phyloP scores from a whole-genome alignment of 2,329 filamentous ascomycete species.

The Plectosphaerella sp. region DNA sequence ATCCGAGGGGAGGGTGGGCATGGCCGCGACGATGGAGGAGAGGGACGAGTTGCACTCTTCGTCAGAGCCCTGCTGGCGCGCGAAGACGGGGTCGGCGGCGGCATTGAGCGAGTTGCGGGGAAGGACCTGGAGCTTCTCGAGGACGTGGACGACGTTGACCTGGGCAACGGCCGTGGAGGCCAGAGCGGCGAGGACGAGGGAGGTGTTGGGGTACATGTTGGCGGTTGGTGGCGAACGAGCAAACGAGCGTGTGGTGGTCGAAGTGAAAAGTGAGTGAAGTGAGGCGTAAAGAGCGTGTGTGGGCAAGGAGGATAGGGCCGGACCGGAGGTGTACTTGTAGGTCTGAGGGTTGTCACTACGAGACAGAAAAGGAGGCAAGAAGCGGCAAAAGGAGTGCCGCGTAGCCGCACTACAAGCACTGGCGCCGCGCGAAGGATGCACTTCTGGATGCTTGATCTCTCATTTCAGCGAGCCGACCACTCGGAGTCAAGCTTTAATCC shows the following conservation, averaged over 20 bases:
- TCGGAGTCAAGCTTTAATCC: too few relatives aligned
- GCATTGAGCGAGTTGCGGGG: not conserved
- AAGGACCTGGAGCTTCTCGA: not conserved
- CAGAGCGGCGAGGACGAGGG: not conserved
- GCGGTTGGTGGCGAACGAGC: not conserved
- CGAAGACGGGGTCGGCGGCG: not conserved
- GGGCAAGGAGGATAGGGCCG: too few relatives aligned
- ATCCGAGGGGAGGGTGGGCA: not conserved
- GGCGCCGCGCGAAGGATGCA: too few relatives aligned
- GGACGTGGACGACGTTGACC: not conserved
- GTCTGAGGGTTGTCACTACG: too few relatives aligned
- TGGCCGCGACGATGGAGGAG: not conserved
- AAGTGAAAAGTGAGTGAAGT: not conserved
- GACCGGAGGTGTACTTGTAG: too few relatives aligned
- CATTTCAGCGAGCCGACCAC: too few relatives aligned
- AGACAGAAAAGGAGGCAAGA: too few relatives aligned
- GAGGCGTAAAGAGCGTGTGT: not conserved
- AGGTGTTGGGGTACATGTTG: not conserved
- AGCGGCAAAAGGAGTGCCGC: too few relatives aligned
- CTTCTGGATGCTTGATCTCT: too few relatives aligned
- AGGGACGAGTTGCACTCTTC: not conserved
- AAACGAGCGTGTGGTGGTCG: not conserved
- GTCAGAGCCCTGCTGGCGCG: not conserved
- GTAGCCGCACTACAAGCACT: too few relatives aligned
- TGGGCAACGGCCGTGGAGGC: not conserved